Base-by-base conservation (phyloP, 2,329 filamentous ascomycete genomes). In the Aspergillus transmontanensis region DNA sequence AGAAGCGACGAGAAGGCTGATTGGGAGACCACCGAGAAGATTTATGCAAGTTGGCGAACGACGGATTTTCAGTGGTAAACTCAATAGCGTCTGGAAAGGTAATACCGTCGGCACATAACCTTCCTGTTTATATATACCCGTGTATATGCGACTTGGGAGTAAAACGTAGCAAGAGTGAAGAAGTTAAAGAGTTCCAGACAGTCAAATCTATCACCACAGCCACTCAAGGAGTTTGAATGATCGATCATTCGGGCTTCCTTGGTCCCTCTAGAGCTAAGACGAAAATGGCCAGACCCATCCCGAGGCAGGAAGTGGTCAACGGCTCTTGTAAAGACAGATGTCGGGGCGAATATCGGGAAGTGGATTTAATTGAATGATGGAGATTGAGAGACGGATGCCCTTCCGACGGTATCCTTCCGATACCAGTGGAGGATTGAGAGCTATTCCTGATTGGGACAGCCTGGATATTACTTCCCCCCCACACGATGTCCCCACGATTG, bases 291-390 rank as follows among this genome's bases (percentile, higher is more conserved):
- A 63, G 66, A 62, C 64, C 68, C 68, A 68, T 69, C 56, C 64
- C 64, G 65, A 67, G 62, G 60, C 46, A 28, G 46, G 16, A 50
- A 57, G 58, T 48, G 16, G 48, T 10, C 59, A 46, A 61, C 61
- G 61, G 66, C 64, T 66, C 58, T 58, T 62, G 45, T 19, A 30
- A 9, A 26, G 60, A 32, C 28, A 45, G 41, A 30, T 3, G 59
- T 69, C 64, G 64, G 67, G 64, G 67, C 63, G 54, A 65, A 64
- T 60, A 50, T 66, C 67, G 67, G 68, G 67, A 70, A 66, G 63
- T 66, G 65, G 59, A 28, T 28, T 28, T 28, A 28, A 51, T 58
- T 50, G 41, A 19, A 50, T 14, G 58, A 28, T 6, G 28, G n/a
- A 26, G 21, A n/a, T 36, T 32, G 58, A 59, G 19, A 30, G n/a